These are phyloP conservation scores for Phytophthora sp. DNA, from an alignment of 352 stramenopile genomes.

Conservation along the genomic window DNA sequence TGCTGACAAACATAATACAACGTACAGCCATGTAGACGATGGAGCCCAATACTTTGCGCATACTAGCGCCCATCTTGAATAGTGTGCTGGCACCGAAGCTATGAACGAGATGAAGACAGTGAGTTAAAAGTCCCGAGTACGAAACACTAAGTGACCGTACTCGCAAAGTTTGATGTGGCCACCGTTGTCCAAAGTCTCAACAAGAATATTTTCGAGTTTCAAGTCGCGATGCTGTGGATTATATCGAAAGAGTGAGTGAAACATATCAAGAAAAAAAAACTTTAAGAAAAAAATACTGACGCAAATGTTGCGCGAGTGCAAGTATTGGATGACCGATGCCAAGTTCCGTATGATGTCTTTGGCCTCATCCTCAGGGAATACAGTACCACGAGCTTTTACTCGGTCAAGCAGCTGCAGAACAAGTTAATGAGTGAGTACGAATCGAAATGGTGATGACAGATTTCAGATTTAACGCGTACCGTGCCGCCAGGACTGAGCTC, in stretches of 20 bases:
- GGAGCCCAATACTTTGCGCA: constrained; percentile 80
- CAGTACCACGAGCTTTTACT: constrained; percentile 52
- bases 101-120: constrained; percentile 35
- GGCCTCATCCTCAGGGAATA: constrained; percentile 61
- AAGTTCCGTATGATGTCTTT: constrained; percentile 68
- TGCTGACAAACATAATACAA: constrained; percentile 1
- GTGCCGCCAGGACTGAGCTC: constrained; percentile 75
- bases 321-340: constrained; percentile 80
- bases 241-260: not conserved
- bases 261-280: no score
- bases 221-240: constrained; percentile 68
- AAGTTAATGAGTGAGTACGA: not conserved
- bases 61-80: constrained; percentile 77
- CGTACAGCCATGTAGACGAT: constrained; percentile 87
- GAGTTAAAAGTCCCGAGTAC: constrained; percentile 38
- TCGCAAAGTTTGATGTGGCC: constrained; percentile 84
- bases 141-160: constrained; percentile 38
- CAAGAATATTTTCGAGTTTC: constrained; percentile 86
- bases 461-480: no score
- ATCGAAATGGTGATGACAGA: no score
- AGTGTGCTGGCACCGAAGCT: constrained; percentile 84
- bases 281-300: no score
- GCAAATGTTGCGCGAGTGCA: constrained; percentile 84
- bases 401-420: constrained; percentile 56
- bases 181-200: constrained; percentile 56